Percentiles rank a stretch among this genome's conserved stretches.
phyloP scores from a whole-genome alignment of 2,329 filamentous ascomycete species.

The Emergomyces pasteurianus region DNA sequence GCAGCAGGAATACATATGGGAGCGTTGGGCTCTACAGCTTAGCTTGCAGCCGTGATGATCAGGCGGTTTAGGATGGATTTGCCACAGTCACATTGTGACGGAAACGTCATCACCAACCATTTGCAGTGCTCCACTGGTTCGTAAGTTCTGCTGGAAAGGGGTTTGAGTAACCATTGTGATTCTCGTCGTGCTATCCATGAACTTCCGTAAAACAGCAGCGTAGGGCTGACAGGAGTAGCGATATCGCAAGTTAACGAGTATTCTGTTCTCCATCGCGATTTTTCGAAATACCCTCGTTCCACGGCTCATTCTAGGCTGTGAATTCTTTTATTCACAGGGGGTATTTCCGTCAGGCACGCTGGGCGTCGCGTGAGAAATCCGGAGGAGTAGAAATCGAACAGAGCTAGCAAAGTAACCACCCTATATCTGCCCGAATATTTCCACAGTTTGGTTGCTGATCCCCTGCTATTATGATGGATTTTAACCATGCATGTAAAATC shows the following conservation, averaged over 20 bases:
- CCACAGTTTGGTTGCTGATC: neutral
- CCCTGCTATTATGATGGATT: neutral
- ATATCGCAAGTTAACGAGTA: neutral
- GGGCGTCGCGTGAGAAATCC: neutral
- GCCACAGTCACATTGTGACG: neutral
- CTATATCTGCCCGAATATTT: neutral
- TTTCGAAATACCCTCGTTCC: neutral
- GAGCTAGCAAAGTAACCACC: neutral
- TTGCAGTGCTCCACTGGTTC: neutral
- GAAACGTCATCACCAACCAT: neutral
- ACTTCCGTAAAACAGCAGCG: neutral
- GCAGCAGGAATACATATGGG: neutral
- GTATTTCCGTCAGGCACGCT: neutral
- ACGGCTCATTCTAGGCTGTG: neutral
- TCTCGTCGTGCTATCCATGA: neutral
- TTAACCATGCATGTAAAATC: neutral
- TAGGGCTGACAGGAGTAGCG: neutral
- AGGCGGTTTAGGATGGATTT: neutral
- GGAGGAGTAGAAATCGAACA: neutral
- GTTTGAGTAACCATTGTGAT: neutral
- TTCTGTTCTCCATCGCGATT: neutral
- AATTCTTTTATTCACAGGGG: neutral
- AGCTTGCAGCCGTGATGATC: neutral
- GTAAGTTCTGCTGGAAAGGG: neutral
- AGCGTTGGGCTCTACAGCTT: neutral